Evolutionary conservation across 495 filamentous ascomycete genomes (phyloP).

Genomic region (Podospora fimiseda): DNA sequence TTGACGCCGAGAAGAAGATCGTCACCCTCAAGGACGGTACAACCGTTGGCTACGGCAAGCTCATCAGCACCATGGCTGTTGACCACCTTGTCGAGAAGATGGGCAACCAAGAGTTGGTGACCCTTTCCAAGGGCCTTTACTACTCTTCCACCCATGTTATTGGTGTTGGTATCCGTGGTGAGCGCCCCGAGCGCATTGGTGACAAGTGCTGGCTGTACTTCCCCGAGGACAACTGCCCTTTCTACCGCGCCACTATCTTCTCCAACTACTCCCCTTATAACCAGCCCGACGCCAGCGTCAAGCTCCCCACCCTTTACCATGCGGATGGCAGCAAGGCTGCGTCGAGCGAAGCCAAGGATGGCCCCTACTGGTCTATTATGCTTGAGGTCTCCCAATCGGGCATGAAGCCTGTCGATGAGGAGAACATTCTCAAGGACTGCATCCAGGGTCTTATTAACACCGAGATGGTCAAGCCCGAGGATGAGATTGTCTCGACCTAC

Average conservation of each 20-base stretch:
- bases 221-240: constrained; percentile 97
- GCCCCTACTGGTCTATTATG: constrained; percentile 99
- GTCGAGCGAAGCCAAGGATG: constrained; percentile 62
- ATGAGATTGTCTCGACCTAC: constrained; percentile 98
- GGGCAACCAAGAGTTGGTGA: constrained; percentile 73
- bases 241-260: constrained; percentile 99
- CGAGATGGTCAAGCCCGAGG: constrained; percentile 79
- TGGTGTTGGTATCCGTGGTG: constrained; percentile 88
- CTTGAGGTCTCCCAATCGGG: constrained; percentile 93
- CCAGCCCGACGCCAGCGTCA: constrained; percentile 74
- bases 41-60: constrained; percentile 84
- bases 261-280: constrained; percentile 99
- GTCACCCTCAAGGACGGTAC: constrained; percentile 80
- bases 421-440: constrained; percentile 75
- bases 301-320: constrained; percentile 79
- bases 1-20: constrained; percentile 76
- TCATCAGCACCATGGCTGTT: constrained; percentile 94
- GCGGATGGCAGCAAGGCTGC: constrained; percentile 76
- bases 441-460: constrained; percentile 98
- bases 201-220: constrained; percentile 99
- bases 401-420: constrained; percentile 86
- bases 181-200: constrained; percentile 90
- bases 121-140: constrained; percentile 85
- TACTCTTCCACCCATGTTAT: constrained; percentile 98
- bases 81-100: constrained; percentile 84